These are phyloP conservation scores for Colletotrichum karsti DNA, from an alignment of 2,329 filamentous ascomycete species.

Conservation along the genomic window DNA sequence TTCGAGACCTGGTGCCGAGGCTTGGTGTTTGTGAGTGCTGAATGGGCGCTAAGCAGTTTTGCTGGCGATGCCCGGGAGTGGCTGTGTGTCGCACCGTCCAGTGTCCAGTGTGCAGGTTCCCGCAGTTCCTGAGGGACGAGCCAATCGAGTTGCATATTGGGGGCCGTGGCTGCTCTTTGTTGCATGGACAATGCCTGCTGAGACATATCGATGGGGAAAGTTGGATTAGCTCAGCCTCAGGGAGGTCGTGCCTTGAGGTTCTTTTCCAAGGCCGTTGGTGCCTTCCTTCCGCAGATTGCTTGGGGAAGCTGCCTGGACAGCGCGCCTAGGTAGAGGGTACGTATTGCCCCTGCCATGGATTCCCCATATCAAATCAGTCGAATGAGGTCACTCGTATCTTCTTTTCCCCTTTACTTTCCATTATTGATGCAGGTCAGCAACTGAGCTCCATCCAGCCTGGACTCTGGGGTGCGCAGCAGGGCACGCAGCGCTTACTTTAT, in stretches of 20 bases:
- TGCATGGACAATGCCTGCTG: conserved; percentile 1
- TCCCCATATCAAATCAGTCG: not conserved
- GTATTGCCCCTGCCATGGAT: not conserved
- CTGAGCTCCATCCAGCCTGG: conserved; percentile 9
- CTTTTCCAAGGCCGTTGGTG: not conserved
- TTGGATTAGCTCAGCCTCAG: conserved; percentile 7
- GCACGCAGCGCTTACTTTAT: too few species aligned
- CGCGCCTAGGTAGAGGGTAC: too few species aligned
- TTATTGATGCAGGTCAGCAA: not conserved
- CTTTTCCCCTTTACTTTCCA: not conserved
- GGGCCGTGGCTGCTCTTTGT: not conserved
- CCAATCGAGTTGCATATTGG: not conserved
- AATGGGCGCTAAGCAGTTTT: too few species aligned
- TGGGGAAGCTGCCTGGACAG: not conserved
- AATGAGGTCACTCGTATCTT: conserved; percentile 17
- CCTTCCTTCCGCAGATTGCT: not conserved
- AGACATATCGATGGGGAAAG: not conserved
- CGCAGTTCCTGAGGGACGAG: not conserved
- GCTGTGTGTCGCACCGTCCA: too few species aligned
- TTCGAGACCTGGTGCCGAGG: too few species aligned
- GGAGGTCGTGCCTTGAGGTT: too few species aligned
- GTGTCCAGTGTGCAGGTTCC: too few species aligned
- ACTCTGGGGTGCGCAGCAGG: too few species aligned
- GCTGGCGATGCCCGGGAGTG: not conserved
- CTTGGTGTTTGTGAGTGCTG: too few species aligned